Conservation (phyloP, 2,329 filamentous ascomycete genomes). For the Trichoderma sp. region DNA sequence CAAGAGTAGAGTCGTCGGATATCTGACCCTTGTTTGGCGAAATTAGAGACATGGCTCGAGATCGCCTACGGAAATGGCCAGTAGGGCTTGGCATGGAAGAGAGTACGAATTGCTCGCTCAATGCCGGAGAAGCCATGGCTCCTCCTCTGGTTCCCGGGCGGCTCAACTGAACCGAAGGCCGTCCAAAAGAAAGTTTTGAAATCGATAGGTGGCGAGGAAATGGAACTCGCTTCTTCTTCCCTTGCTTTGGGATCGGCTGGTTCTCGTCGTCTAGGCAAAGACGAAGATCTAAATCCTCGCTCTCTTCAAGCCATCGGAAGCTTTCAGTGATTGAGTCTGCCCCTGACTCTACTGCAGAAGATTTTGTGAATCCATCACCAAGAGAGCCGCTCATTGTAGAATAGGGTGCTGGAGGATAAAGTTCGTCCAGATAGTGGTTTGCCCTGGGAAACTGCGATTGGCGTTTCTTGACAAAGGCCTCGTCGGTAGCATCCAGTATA, state of each 20-base stretch:
- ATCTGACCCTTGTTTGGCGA: constrained; percentile 46
- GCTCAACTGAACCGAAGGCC: constrained; percentile 53
- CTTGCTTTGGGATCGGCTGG: constrained; percentile 55
- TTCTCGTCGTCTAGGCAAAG: constrained; percentile 69
- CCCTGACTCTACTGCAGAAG: constrained; percentile 34
- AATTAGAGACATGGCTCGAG: constrained; percentile 58
- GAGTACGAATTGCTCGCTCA: constrained; percentile 30
- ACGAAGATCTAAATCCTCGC: constrained; percentile 67
- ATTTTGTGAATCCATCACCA: constrained; percentile 27
- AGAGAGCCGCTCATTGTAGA: constrained; percentile 34
- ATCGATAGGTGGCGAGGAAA: constrained; percentile 74
- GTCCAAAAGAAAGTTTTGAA: constrained; percentile 63
- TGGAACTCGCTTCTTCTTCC: constrained; percentile 53
- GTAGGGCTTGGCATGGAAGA: constrained; percentile 30
- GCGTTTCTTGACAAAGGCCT: constrained; percentile 34
- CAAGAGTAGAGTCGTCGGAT: constrained; percentile 36
- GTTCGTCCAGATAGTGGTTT: constrained; percentile 13
- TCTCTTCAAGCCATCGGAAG: constrained; percentile 74
- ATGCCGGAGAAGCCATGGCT: constrained; percentile 36
- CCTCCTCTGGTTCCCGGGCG: constrained; percentile 52
- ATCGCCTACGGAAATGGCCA: constrained; percentile 52
- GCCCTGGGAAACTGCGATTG: constrained; percentile 32
- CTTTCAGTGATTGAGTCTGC: constrained; percentile 64
- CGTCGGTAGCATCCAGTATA: constrained; percentile 38
- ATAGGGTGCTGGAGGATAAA: neutral